phyloP scores from a whole-genome alignment of 371 early-diverging fungal species.

The Chytridiales sp. region DNA sequence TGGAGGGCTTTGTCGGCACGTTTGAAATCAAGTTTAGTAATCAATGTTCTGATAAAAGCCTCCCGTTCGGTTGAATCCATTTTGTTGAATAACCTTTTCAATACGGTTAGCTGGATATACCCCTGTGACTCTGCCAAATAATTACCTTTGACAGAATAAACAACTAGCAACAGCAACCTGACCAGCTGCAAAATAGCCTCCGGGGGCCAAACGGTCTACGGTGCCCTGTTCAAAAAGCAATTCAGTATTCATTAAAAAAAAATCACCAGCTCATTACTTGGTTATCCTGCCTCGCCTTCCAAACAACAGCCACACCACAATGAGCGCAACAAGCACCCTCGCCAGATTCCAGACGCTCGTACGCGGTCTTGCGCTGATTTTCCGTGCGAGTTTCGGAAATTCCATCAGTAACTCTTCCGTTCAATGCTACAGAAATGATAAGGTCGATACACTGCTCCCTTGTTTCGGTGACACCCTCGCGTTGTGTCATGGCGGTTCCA shows the following conservation, averaged over 20 bases:
- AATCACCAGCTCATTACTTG: not conserved
- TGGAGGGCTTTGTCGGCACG: conserved; percentile 2
- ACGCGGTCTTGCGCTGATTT: not conserved
- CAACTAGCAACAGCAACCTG: not conserved
- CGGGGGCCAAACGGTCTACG: not conserved
- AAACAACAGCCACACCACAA: conserved; percentile 3
- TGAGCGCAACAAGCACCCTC: conserved; percentile 3
- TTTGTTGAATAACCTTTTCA: not conserved
- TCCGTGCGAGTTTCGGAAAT: not conserved
- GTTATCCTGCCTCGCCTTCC: conserved; percentile 7
- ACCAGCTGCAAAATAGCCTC: not conserved
- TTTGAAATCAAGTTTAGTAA: conserved; percentile 1
- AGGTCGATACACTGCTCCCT: conserved; percentile 5
- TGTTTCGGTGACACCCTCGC: conserved; percentile 1
- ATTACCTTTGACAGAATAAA: conserved; percentile 1
- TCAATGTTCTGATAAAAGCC: not conserved
- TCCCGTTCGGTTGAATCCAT: not conserved
- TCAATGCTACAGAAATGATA: conserved; percentile 6
- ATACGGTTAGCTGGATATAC: not conserved
- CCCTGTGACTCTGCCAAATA: not conserved
- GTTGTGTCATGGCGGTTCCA: too few species aligned
- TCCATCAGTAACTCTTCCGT: conserved; percentile 7
- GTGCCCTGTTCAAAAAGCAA: too few species aligned
- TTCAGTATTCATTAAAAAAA: too few species aligned
- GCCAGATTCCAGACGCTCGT: conserved; percentile 5